Conservation (phyloP, 2,329 filamentous ascomycete species). For the Verruconis gallopava region DNA sequence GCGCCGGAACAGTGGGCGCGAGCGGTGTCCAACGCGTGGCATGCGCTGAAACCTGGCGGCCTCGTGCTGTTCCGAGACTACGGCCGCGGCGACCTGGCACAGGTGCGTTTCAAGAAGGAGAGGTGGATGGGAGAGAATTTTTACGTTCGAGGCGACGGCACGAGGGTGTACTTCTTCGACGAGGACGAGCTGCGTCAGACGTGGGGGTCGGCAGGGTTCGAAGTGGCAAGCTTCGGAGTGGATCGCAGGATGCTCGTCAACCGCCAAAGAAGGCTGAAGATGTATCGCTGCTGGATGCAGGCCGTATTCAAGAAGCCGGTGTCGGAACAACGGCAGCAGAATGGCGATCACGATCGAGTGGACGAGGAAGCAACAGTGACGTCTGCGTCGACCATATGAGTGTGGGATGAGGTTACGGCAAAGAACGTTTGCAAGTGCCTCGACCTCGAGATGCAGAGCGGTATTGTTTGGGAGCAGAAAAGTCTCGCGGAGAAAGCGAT, state of each 20-base stretch:
- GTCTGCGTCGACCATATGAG: background rate
- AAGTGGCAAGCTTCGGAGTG: background rate
- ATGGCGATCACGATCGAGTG: background rate
- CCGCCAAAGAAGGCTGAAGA: constrained; percentile 53
- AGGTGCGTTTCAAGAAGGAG: constrained; percentile 94
- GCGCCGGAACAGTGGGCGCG: constrained; percentile 72
- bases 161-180: constrained; percentile 95
- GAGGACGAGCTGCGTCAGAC: constrained; percentile 66
- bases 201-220: constrained; percentile 42
- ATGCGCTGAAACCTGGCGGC: constrained; percentile 82
- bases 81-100: constrained; percentile 84
- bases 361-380: background rate
- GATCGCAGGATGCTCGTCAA: background rate
- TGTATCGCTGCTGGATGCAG: constrained; percentile 97
- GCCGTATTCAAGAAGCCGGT: constrained; percentile 59
- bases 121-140: constrained; percentile 94
- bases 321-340: too few species aligned
- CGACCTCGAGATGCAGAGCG: too few species aligned
- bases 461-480: too few species aligned
- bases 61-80: constrained; percentile 93
- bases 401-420: constrained; percentile 2
- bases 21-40: constrained; percentile 69
- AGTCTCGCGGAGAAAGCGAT: too few species aligned
- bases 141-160: constrained; percentile 90
- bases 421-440: too few species aligned